These are phyloP conservation scores for Tolypocladium paradoxum DNA, from an alignment of 2,329 filamentous ascomycete species.

Conservation along the genomic window DNA sequence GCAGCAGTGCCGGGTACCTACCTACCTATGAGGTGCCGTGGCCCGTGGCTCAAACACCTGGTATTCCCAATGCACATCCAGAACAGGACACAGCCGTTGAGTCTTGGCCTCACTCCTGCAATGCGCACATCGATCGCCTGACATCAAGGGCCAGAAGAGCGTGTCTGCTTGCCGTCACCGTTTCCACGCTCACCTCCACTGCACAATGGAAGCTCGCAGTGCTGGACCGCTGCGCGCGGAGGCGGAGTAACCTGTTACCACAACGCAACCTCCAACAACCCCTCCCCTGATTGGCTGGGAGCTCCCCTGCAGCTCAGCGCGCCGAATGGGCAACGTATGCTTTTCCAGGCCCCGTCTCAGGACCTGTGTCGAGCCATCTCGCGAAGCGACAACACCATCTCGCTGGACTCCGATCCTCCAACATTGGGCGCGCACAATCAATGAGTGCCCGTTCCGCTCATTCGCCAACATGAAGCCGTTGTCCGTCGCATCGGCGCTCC, in stretches of 20 bases:
- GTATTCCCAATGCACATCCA: too few relatives aligned
- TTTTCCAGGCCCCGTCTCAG: neutral
- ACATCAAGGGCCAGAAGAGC: neutral
- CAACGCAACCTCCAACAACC: neutral
- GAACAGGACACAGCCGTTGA: too few relatives aligned
- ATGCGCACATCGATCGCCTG: too few relatives aligned
- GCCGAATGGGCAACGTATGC: constrained; percentile 2
- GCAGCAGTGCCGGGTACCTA: too few relatives aligned
- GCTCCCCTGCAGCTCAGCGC: constrained; percentile 10
- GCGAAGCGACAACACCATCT: neutral
- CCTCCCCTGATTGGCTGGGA: constrained; percentile 15
- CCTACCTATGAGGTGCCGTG: too few relatives aligned
- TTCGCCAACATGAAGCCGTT: constrained; percentile 28
- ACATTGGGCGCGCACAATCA: constrained; percentile 16
- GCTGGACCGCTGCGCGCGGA: neutral
- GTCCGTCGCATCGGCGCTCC: constrained; percentile 44
- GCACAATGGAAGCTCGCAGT: too few relatives aligned
- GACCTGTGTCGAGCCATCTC: neutral
- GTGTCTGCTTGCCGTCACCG: neutral
- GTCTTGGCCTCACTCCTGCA: too few relatives aligned
- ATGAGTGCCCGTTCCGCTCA: constrained; percentile 18
- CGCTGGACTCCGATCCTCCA: neutral
- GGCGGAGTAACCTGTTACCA: constrained; percentile 1
- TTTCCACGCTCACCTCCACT: neutral
- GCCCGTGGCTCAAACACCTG: too few relatives aligned